These are phyloP conservation scores for Theobroma grandiflorum DNA, from an alignment of 441 rosid species.

Conservation along the genomic window DNA sequence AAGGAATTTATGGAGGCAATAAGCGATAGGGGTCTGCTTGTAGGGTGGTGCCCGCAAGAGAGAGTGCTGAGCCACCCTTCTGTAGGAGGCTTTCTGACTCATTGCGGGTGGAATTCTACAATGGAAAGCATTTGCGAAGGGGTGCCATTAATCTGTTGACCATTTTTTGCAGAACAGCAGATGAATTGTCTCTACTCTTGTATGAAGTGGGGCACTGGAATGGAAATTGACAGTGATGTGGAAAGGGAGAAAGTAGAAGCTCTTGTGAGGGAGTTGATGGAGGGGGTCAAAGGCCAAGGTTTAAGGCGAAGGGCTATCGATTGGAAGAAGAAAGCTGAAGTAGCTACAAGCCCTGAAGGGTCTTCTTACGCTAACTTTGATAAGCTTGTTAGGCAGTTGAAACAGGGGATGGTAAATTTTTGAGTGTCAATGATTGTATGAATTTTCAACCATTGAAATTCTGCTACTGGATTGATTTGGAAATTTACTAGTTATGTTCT, in stretches of 20 bases:
- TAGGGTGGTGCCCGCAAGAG: slow-evolving; percentile 38
- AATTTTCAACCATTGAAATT: too few relatives aligned
- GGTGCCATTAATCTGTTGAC: slow-evolving; percentile 37
- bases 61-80: slow-evolving; percentile 32
- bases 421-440: neutral
- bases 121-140: slow-evolving; percentile 33
- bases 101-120: slow-evolving; percentile 36
- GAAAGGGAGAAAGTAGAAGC: slow-evolving; percentile 27
- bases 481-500: too few relatives aligned
- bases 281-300: slow-evolving; percentile 28
- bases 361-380: slow-evolving; percentile 28
- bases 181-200: slow-evolving; percentile 31
- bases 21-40: slow-evolving; percentile 24
- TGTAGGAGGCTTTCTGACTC: slow-evolving; percentile 31
- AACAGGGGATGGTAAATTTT: neutral
- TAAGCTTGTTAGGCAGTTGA: slow-evolving; percentile 7
- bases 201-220: slow-evolving; percentile 30
- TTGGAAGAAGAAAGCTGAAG: slow-evolving; percentile 35
- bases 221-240: slow-evolving; percentile 33
- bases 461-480: neutral
- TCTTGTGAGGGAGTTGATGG: slow-evolving; percentile 39
- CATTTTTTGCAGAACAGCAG: slow-evolving; percentile 35
- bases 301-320: slow-evolving; percentile 21
- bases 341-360: slow-evolving; percentile 18
- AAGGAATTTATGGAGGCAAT: slow-evolving; percentile 20